Conservation (phyloP, 345 rosid species). For the Brassica incana region DNA sequence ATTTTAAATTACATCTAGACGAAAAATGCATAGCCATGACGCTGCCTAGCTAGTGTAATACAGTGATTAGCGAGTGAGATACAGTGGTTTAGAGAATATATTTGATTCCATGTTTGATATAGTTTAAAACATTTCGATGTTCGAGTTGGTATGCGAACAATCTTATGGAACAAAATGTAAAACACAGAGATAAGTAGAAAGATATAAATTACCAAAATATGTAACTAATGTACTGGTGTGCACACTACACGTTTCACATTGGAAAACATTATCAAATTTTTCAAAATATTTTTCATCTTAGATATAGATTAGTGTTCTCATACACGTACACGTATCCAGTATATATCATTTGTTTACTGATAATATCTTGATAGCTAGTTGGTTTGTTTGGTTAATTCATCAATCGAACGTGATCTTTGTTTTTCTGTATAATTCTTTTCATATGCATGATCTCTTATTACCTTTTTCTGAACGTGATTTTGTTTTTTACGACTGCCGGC, state of each 20-base stretch:
- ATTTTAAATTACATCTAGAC: neutral
- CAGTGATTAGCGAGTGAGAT: neutral
- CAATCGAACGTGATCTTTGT: neutral
- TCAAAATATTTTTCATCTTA: neutral
- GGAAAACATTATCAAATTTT: neutral
- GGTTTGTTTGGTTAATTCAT: neutral
- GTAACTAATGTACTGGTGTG: neutral
- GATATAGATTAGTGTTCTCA: neutral
- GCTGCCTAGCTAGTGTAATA: neutral
- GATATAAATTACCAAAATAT: neutral
- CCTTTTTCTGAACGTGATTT: too few relatives aligned
- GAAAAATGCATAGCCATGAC: neutral
- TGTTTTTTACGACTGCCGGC: neutral
- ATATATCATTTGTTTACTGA: neutral
- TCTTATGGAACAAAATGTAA: neutral
- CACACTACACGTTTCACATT: neutral
- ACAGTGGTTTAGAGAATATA: neutral
- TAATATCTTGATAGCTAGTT: neutral
- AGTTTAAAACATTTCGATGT: neutral
- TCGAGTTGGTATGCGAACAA: constrained; percentile 1
- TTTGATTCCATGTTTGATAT: neutral
- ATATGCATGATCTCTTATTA: neutral
- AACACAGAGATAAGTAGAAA: neutral
- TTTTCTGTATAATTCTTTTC: neutral
- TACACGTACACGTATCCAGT: neutral